Conservation (phyloP, 306 rosid species). For the Amphicarpaea edgeworthii region DNA sequence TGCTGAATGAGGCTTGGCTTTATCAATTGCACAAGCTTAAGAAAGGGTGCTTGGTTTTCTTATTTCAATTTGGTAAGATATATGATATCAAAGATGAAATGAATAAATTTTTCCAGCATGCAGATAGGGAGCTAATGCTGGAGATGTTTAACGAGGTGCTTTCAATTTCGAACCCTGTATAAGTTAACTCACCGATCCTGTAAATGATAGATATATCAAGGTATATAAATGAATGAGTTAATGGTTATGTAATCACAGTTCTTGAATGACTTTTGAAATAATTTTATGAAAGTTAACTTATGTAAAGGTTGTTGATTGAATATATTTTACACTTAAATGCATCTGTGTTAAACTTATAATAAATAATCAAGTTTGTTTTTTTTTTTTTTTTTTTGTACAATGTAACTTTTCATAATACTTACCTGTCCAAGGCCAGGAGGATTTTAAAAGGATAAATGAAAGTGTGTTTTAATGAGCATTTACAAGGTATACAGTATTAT, state of each 20-base stretch:
- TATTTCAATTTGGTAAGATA: slow-evolving; percentile 86
- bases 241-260: too few species aligned
- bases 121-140: slow-evolving; percentile 78
- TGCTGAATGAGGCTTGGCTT: slow-evolving; percentile 81
- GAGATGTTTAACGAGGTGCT: slow-evolving; percentile 95
- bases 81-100: slow-evolving; percentile 76
- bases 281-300: too few species aligned
- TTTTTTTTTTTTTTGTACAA: background rate
- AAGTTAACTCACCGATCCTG: slow-evolving; percentile 28
- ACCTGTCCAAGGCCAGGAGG: background rate
- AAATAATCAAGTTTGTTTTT: slow-evolving; percentile 1
- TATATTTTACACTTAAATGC: too few species aligned
- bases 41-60: slow-evolving; percentile 81
- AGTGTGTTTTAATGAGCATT: background rate
- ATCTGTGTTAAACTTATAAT: too few species aligned
- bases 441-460: slow-evolving; percentile 6
- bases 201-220: slow-evolving; percentile 35
- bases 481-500: background rate
- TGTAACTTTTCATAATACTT: slow-evolving; percentile 17
- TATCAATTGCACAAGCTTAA: slow-evolving; percentile 78
- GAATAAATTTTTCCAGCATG: slow-evolving; percentile 63
- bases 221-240: too few species aligned
- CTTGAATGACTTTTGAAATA: too few species aligned
- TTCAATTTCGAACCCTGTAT: slow-evolving; percentile 66
- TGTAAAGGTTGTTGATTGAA: too few species aligned